Percentiles rank a stretch among this genome's conserved stretches.
These are phyloP conservation scores for Clonostachys solani DNA, from an alignment of 2,329 filamentous ascomycete species.

Conservation along the genomic window DNA sequence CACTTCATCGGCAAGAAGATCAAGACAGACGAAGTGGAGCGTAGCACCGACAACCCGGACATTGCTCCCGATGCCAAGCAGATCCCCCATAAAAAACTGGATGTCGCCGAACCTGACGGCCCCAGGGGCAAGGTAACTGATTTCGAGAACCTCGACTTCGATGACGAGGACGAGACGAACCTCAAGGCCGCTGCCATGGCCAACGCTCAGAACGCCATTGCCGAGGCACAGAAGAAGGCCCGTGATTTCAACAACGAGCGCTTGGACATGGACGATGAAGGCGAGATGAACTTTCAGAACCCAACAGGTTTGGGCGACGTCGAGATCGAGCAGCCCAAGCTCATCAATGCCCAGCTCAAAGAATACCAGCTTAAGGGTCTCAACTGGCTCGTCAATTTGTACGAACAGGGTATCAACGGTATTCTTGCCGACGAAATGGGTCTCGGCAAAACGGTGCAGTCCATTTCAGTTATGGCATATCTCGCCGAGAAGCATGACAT, in stretches of 20 bases:
- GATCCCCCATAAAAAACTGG: conserved; percentile 30
- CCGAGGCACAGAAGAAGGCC: conserved; percentile 89
- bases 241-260: conserved; percentile 84
- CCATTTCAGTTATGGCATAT: conserved; percentile 98
- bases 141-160: conserved; percentile 93
- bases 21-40: conserved; percentile 92
- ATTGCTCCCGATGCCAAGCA: conserved; percentile 48
- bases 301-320: conserved; percentile 92
- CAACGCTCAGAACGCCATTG: conserved; percentile 93
- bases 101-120: conserved; percentile 49
- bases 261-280: conserved; percentile 75
- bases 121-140: conserved; percentile 74
- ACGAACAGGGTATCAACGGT: conserved; percentile 99
- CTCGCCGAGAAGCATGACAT: conserved; percentile 96
- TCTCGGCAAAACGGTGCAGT: conserved; percentile 98
- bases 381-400: conserved; percentile 98
- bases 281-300: conserved; percentile 99
- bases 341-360: conserved; percentile 91
- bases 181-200: conserved; percentile 84
- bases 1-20: conserved; percentile 99
- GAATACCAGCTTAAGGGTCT: conserved; percentile 99
- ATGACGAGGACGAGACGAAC: conserved; percentile 84
- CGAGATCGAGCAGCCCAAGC: conserved; percentile 88
- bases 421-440: conserved; percentile 99
- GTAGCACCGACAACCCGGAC: conserved; percentile 78